These are phyloP conservation scores for Lichtheimia corymbifera DNA, from an alignment of 371 early-diverging fungal species.

Conservation along the genomic window DNA sequence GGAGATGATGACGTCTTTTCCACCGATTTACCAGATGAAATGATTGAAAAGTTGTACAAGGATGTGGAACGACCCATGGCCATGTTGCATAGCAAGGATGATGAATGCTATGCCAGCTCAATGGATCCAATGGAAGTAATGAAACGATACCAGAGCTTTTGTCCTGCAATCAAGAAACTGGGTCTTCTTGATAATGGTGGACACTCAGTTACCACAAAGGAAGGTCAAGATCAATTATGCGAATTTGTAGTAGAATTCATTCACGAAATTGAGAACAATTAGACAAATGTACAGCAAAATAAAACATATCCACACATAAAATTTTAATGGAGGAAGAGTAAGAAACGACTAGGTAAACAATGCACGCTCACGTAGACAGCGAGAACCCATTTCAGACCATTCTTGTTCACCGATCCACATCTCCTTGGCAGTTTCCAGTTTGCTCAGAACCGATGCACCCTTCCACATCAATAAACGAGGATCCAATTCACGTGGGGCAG, in stretches of 20 bases:
- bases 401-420: conserved; percentile 78
- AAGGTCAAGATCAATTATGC: conserved; percentile 24
- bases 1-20: conserved; percentile 64
- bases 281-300: not conserved
- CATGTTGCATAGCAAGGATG: conserved; percentile 45
- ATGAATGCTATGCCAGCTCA: conserved; percentile 41
- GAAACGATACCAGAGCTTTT: conserved; percentile 30
- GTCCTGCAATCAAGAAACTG: conserved; percentile 37
- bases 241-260: conserved; percentile 19
- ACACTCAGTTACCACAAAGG: conserved; percentile 37
- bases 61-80: conserved; percentile 41
- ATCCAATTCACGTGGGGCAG: conserved; percentile 85
- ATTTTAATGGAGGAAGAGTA: not conserved
- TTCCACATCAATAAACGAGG: conserved; percentile 89
- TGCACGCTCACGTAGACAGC: conserved; percentile 68
- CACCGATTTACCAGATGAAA: conserved; percentile 46
- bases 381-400: conserved; percentile 75
- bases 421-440: conserved; percentile 78
- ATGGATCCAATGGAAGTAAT: conserved; percentile 26
- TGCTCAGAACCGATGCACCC: conserved; percentile 81
- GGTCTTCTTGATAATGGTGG: conserved; percentile 42
- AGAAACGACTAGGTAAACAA: conserved; percentile 57
- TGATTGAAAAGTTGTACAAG: conserved; percentile 33
- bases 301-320: not conserved
- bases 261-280: not conserved